Conservation (phyloP, 768 basidiomycete genomes). For the Lactarius evosmus region DNA sequence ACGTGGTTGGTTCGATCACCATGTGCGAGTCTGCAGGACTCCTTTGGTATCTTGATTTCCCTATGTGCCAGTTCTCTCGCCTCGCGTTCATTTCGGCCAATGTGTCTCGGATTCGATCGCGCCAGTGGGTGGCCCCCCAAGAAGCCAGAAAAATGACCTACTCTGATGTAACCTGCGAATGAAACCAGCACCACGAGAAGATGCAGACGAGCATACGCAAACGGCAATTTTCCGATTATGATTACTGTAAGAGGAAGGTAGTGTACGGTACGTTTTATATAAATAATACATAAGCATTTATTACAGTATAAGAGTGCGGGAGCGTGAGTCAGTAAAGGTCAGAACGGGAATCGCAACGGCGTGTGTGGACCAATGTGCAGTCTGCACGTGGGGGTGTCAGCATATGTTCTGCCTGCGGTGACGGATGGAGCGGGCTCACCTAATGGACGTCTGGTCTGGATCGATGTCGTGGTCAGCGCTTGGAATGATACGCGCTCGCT, state of each 20-base stretch:
- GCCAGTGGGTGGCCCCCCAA: not conserved
- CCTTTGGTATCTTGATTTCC: not conserved
- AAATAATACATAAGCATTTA: conserved; percentile 18
- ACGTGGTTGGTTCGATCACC: conserved; percentile 8
- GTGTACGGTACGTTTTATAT: conserved; percentile 11
- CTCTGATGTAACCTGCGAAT: not conserved
- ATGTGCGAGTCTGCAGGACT: conserved; percentile 1
- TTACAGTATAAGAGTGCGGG: not conserved
- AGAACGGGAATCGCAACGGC: conserved; percentile 18
- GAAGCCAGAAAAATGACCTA: not conserved
- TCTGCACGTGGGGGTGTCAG: conserved; percentile 10
- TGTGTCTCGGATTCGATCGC: not conserved
- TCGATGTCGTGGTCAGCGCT: conserved; percentile 12
- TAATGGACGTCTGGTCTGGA: conserved; percentile 3
- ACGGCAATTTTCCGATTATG: not conserved
- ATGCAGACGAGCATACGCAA: not conserved
- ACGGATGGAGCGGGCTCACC: conserved; percentile 16
- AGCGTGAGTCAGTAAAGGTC: not conserved
- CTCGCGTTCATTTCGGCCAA: not conserved
- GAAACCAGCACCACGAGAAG: not conserved
- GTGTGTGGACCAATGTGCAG: not conserved
- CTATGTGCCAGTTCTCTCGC: not conserved
- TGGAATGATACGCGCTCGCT: conserved; percentile 18
- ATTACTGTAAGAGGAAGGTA: conserved; percentile 8
- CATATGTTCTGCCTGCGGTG: not conserved